phyloP scores from a whole-genome alignment of 345 rosid genomes.

The Lumnitzera littorea region DNA sequence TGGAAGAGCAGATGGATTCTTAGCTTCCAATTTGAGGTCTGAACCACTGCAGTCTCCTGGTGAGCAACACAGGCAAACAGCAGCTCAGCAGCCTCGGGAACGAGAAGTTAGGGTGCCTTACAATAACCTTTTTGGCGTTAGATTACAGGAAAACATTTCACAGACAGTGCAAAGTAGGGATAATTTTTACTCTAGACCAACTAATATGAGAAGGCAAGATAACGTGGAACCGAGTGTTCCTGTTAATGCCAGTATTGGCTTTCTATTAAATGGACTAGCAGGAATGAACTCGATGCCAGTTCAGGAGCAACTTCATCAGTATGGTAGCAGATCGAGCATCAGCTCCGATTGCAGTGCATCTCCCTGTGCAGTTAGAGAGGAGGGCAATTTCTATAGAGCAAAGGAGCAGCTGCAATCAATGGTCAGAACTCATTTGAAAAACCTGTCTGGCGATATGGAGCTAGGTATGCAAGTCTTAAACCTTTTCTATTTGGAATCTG shows the following conservation, averaged over 20 bases:
- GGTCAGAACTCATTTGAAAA: slow-evolving; percentile 64
- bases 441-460: slow-evolving; percentile 45
- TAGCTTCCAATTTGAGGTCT: slow-evolving; percentile 31
- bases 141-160: slow-evolving; percentile 26
- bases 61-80: slow-evolving; percentile 36
- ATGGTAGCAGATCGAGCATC: slow-evolving; percentile 36
- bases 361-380: slow-evolving; percentile 25
- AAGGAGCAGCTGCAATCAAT: slow-evolving; percentile 67
- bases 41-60: slow-evolving; percentile 30
- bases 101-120: slow-evolving; percentile 25
- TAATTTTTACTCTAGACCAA: slow-evolving; percentile 25
- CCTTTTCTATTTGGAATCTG: background rate
- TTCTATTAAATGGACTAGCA: slow-evolving; percentile 41
- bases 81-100: slow-evolving; percentile 31
- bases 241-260: slow-evolving; percentile 29
- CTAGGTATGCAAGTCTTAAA: slow-evolving; percentile 43
- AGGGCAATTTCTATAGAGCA: slow-evolving; percentile 27
- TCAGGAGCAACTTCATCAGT: slow-evolving; percentile 30
- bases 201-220: slow-evolving; percentile 36
- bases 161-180: slow-evolving; percentile 34
- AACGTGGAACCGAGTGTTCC: slow-evolving; percentile 23
- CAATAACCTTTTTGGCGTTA: slow-evolving; percentile 33
- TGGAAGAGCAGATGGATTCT: slow-evolving; percentile 34
- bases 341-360: slow-evolving; percentile 23
- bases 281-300: slow-evolving; percentile 26